Evolutionary conservation across 805 yeast species (phyloP), one percentile per base, ranked within the genome.

Genomic region (Ogataea corticis): DNA sequence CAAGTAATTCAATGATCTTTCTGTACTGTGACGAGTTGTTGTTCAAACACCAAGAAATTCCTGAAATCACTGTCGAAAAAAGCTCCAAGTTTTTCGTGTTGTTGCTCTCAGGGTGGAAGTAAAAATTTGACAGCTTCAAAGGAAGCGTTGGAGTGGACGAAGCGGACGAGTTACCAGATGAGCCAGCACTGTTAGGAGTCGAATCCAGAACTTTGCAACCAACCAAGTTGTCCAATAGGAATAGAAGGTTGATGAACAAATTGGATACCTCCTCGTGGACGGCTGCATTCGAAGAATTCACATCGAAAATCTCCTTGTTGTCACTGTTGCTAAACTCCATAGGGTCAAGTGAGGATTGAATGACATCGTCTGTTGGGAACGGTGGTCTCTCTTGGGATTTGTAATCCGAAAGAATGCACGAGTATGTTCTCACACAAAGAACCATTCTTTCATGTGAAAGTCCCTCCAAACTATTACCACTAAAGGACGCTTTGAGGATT

Each of bases 231-330:
- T 90, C 96, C 21, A 89, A 67, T 21, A 83, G 58, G 23, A 76
- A 69, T 46, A 87, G 67, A 2, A 88, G 60, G 14, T 70, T 66
- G 12, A 79, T 80, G 38, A 87, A 73, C 28, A 75, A 70, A 12
- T 71, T 69, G 33, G 87, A 78, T 25, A 88, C 80, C 51, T 86
- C 95, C 41, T 85, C 91, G 56, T 89, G 94, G 41, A 73, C 69
- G 3, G 68, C 71, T 3, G 73, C 67, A 54, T 78, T 77, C 17
- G 77, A 76, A 1, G 76, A 58, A 33, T 67, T 66, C 30, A 63
- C 65, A 15, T 73, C 76, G 46, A 72, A 70, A 16, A 75, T 72
- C 43, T 75, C 73, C 21, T 67, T 72, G 44, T 59, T 60, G 21
- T 52, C 57, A 19, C 52, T 55, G 38, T 59, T 62, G 46, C 63